These are phyloP conservation scores for Gossypium herbaceum DNA, from an alignment of 345 rosid genomes.

Conservation along the genomic window DNA sequence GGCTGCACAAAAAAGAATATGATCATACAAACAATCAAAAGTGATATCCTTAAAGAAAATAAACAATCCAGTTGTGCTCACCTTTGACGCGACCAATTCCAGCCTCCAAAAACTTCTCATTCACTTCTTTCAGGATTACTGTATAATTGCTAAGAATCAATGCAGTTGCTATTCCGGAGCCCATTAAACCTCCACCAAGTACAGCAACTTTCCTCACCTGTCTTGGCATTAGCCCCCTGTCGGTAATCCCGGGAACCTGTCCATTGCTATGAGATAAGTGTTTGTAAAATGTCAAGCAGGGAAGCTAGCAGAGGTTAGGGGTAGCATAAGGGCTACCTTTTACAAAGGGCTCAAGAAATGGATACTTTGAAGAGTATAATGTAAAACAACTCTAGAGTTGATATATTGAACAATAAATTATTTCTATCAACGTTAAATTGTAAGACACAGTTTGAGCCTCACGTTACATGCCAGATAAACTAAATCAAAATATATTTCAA, in stretches of 20 bases:
- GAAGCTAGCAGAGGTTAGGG: background rate
- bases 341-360: background rate
- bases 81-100: constrained; percentile 87
- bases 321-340: background rate
- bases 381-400: background rate
- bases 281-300: background rate
- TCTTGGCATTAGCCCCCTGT: constrained; percentile 69
- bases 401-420: background rate
- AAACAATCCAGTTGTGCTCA: constrained; percentile 16
- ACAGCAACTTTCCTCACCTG: constrained; percentile 74
- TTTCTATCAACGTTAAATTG: background rate
- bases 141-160: constrained; percentile 73
- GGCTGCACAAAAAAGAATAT: constrained; percentile 39
- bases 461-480: background rate
- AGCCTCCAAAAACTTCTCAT: constrained; percentile 78
- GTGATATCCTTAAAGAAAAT: background rate
- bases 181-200: constrained; percentile 97
- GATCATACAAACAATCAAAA: constrained; percentile 16
- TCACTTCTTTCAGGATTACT: constrained; percentile 87
- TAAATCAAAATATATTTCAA: background rate
- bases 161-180: constrained; percentile 96
- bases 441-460: background rate
- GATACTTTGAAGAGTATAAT: background rate
- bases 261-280: constrained; percentile 13
- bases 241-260: constrained; percentile 90